Evolutionary conservation across 257 asterid species (phyloP), one percentile per base, ranked within the genome.

Genomic region (Solanum etuberosum): DNA sequence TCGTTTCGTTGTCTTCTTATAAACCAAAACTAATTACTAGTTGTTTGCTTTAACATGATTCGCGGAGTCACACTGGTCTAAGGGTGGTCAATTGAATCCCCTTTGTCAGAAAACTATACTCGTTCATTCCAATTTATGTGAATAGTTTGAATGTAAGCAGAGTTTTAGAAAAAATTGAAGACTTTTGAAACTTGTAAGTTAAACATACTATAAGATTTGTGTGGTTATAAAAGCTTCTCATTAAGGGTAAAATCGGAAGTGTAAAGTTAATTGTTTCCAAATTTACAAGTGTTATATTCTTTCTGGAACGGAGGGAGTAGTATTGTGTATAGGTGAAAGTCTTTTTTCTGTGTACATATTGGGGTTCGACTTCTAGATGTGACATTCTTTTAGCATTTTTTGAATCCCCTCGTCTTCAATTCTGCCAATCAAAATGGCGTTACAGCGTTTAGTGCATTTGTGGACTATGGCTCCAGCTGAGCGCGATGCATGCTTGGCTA

Each of bases 391-490:
- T 42, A 5, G 2, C 27, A 43, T 14, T 13, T 77, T 40, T n/a
- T 16, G 84, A 78, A 25, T 43, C 10, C 38, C n/a, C 84, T 78
- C 13, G 7, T 78, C 38, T 43, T 15, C 63, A 43, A 43, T 78
- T 7, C 40, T 78, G 65, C 16, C 67, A 80, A 80, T 29, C 18
- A 10, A 27, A 80, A 74, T 31, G 29, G 37, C 54, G 34, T 83
- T 57, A n/a, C 88, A 96, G 99, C 92, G 93, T n/a, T 92, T 91
- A 5, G 92, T 93, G 27, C 91, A 83, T 83, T 93, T 94, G 7
- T 95, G 98, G 98, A 94, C 93, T 1, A 89, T 95, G 83, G 96
- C 90, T 85, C 98, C 98, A 38, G 90, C 96, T 23, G 98, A 96
- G 91, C 90, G 98, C 65, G 98, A 96, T 90, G 98, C 98, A 21